Evolutionary conservation across 345 rosid species (phyloP).

Genomic region (Crucihimalaya himalaica): DNA sequence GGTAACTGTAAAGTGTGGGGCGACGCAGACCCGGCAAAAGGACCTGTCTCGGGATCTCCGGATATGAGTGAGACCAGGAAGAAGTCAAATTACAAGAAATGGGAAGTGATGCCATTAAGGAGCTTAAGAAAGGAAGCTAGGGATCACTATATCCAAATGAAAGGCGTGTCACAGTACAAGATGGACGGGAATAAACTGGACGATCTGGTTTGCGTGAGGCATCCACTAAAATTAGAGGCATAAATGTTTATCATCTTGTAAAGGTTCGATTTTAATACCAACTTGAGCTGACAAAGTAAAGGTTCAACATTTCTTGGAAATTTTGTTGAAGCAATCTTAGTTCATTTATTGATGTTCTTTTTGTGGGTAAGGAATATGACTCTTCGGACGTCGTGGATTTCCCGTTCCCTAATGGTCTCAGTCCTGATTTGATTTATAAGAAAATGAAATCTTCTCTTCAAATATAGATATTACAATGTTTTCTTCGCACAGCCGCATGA

Average conservation of each 20-base stretch:
- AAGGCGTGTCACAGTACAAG: slow-evolving; percentile 80
- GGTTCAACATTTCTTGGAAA: background rate
- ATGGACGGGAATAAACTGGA: slow-evolving; percentile 97
- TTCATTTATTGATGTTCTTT: background rate
- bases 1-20: slow-evolving; percentile 97
- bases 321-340: slow-evolving; percentile 25
- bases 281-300: slow-evolving; percentile 7
- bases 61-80: slow-evolving; percentile 79
- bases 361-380: no score
- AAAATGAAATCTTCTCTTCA: no score
- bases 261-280: slow-evolving; percentile 6
- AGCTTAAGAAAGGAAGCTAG: slow-evolving; percentile 87
- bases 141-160: slow-evolving; percentile 76
- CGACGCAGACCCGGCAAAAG: slow-evolving; percentile 51
- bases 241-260: slow-evolving; percentile 25
- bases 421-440: no score
- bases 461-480: no score
- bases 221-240: slow-evolving; percentile 41
- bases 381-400: no score
- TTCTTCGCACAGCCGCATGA: no score
- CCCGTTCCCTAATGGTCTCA: no score
- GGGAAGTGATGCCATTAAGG: slow-evolving; percentile 81
- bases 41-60: slow-evolving; percentile 75
- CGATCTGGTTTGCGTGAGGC: slow-evolving; percentile 88
- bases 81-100: slow-evolving; percentile 78